Base-by-base conservation (phyloP, 805 yeast species). In the Candida saitoana region DNA sequence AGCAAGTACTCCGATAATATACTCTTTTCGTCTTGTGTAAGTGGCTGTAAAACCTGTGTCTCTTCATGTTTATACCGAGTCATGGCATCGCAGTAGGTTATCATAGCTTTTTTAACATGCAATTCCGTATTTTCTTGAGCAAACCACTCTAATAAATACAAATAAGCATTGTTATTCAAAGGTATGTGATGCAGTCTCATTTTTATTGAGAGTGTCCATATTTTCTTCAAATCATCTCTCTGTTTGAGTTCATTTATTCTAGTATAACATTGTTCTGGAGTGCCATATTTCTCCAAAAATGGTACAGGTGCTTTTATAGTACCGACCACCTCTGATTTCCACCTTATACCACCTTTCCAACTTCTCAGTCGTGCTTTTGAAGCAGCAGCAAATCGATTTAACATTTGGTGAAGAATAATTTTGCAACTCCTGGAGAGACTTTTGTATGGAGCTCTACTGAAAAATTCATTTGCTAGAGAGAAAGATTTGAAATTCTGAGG, bases 1-100 rank as follows among this genome's bases (percentile, higher is more conserved):
- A 46, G 38, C 15, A 43, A 27, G 29, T 39, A 31, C 27, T 18
- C 33, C n/a, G 41, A 18, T 14, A 47, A 30, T 16, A 18, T 34
- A 7, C 18, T n/a, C 32, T 38, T 33, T 11, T 36, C 43, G 5
- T 24, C 29, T 24, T 34, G 17, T 6, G 31, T 20, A 18, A 42
- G 20, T 12, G 37, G 37, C 4, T 18, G 4, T 5, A 30, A 16
- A 25, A 36, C 18, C 9, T 30, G 11, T 4, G 14, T 3, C 25
- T 33, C 31, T 18, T 32, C 36, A 7, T 31, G 15, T 20, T 42
- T 34, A 18, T 36, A 36, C 14, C 19, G 40, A 18, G 35, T 33
- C 18, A 37, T 36, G 8, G 40, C 30, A 30, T 40, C 41, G 25
- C 22, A 11, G 31, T 18, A 37, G 3, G 33, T 15, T 20, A 18